A percentile compares a stretch with the other conserved stretches of the same genome.
Conservation (phyloP, 164 flowering plant genomes). For the Akebia trifoliata region DNA sequence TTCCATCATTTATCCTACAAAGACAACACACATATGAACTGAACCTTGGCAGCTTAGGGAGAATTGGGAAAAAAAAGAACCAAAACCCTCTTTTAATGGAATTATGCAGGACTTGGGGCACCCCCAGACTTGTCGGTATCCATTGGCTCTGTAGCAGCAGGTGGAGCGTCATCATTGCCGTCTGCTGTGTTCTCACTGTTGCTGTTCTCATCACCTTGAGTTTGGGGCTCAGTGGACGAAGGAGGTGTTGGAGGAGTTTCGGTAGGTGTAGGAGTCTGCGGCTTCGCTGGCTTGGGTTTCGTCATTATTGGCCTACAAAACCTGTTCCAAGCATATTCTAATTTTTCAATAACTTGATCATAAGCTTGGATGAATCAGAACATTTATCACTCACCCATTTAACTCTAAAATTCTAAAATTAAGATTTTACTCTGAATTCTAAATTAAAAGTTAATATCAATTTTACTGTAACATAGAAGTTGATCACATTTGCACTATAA, state of each 20-base stretch:
- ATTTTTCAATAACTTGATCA: neutral
- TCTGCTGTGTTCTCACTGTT: slow-evolving; percentile 15
- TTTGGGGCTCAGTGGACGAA: slow-evolving; percentile 34
- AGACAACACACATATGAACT: too few relatives aligned
- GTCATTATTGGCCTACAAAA: slow-evolving; percentile 75
- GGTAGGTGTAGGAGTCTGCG: slow-evolving; percentile 45
- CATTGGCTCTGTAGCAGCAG: slow-evolving; percentile 63
- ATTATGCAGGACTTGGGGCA: too few relatives aligned
- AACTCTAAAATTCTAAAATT: neutral
- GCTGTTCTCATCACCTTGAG: slow-evolving; percentile 36
- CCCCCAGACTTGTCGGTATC: slow-evolving; percentile 68
- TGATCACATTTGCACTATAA: too few relatives aligned
- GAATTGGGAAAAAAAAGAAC: too few relatives aligned
- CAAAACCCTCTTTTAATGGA: too few relatives aligned
- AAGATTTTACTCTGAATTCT: too few relatives aligned
- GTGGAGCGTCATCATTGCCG: slow-evolving; percentile 41
- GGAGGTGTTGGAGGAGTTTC: slow-evolving; percentile 40
- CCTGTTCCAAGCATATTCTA: slow-evolving; percentile 33
- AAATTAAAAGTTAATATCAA: too few relatives aligned
- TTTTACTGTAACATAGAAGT: too few relatives aligned
- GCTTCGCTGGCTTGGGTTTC: slow-evolving; percentile 65
- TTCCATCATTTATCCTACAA: too few relatives aligned
- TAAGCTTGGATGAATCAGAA: neutral
- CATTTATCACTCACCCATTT: neutral
- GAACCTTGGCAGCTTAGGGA: too few relatives aligned